These are phyloP conservation scores for Solanum appendiculatum DNA, from an alignment of 257 asterid species.

Conservation along the genomic window DNA sequence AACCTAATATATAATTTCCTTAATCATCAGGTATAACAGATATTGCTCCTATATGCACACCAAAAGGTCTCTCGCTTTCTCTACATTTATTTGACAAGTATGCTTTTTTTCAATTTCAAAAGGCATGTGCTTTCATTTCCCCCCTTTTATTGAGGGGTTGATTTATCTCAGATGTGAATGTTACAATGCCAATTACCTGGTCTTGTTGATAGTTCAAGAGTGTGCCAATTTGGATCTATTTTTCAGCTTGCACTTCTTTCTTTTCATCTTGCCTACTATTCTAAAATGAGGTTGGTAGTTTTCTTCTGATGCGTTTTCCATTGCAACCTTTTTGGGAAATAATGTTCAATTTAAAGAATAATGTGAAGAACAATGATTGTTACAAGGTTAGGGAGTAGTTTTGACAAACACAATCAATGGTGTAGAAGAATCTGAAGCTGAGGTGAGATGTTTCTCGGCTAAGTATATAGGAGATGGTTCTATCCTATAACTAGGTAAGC, in stretches of 20 bases:
- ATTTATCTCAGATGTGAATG: neutral
- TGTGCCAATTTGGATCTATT: neutral
- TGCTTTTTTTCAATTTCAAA: neutral
- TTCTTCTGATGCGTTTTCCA: neutral
- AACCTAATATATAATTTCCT: neutral
- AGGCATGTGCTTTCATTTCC: neutral
- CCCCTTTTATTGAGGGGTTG: neutral
- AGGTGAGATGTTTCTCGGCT: neutral
- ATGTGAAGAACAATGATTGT: neutral
- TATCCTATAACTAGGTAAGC: neutral
- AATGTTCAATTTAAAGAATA: neutral
- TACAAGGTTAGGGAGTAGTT: neutral
- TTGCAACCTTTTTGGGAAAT: neutral
- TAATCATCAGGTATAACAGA: neutral
- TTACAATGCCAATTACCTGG: neutral
- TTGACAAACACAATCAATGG: neutral
- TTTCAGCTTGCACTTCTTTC: neutral
- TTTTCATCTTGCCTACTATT: neutral
- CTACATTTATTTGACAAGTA: neutral
- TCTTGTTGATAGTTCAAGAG: neutral
- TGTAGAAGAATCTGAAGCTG: neutral
- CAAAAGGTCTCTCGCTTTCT: neutral
- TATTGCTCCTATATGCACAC: neutral
- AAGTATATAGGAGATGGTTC: neutral
- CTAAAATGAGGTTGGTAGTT: neutral